phyloP scores from a whole-genome alignment of 2,329 filamentous ascomycete species.

The Phialemonium atrogriseum region DNA sequence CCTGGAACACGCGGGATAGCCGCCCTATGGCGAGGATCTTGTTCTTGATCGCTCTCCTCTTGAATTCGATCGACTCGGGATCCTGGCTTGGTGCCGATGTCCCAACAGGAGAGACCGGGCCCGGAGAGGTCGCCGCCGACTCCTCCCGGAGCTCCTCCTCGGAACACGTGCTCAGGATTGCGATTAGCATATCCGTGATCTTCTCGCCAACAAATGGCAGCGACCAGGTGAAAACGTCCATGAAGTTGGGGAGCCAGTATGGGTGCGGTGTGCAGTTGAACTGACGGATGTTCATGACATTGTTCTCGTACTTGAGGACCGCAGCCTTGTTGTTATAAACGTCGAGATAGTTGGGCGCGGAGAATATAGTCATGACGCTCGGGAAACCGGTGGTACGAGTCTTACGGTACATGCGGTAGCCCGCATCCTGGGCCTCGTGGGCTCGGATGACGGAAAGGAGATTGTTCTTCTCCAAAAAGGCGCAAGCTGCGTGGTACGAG shows the following conservation, averaged over 20 bases:
- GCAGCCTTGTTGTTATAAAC: conserved; percentile 99
- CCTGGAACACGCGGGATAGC: conserved; percentile 95
- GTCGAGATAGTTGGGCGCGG: conserved; percentile 95
- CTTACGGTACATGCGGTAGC: conserved; percentile 98
- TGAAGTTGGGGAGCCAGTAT: conserved; percentile 99
- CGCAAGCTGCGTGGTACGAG: conserved; percentile 93
- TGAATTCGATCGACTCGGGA: conserved; percentile 83
- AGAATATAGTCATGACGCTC: conserved; percentile 99
- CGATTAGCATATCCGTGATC: conserved; percentile 98
- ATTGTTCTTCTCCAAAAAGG: conserved; percentile 98
- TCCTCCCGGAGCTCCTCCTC: conserved; percentile 96
- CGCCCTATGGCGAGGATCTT: conserved; percentile 97
- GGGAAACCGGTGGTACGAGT: conserved; percentile 96
- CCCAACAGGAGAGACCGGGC: conserved; percentile 64
- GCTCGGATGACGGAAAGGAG: conserved; percentile 93
- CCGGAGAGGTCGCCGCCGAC: conserved; percentile 59
- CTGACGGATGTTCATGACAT: conserved; percentile 99
- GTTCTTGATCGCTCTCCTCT: conserved; percentile 97
- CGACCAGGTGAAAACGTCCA: conserved; percentile 99
- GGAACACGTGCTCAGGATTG: conserved; percentile 96
- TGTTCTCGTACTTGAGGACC: conserved; percentile 98
- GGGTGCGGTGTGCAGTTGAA: conserved; percentile 99
- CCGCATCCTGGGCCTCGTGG: conserved; percentile 96
- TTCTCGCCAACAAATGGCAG: conserved; percentile 98
- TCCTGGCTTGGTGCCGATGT: conserved; percentile 39